Base-by-base conservation (phyloP, 1,139 yeast genomes). In the Magnusiomyces suaveolens region DNA sequence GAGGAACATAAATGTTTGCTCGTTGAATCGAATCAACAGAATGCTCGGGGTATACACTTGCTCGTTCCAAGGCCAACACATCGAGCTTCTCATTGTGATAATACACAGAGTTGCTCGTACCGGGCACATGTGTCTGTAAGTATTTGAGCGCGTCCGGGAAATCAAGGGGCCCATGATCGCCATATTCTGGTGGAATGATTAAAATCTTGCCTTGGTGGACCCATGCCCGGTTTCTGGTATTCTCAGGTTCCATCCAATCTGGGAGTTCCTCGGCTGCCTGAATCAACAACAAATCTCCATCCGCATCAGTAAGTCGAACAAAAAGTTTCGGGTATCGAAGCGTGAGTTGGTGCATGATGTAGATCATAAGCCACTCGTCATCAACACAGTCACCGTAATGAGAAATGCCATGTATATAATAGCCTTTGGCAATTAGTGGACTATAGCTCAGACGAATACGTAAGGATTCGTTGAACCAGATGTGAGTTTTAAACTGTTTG, bases 391-490 rank as follows among this genome's bases (percentile, higher is more conserved):
- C 53, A 12, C 52, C 52, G 25, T 39, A 51, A 12, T 43, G 38
- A 3, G 58, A 52, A 25, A 53, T 49, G n/a, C 56, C 54, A 43
- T 56, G 54, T n/a, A 55, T 23, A 32, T 46, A 55, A 16, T 43
- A 50, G 12, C 12, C 12, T 3, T 54, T 55, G 2, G 12, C 16
- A 18, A 14, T 32, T 4, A 6, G 24, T 10, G 12, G 14, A 43
- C 53, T 46, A 26, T 43, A 49, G 2, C 51, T 33, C 18, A 54
- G 29, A 24, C 57, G 25, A 3, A 46, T 33, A 3, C 43, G 26
- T 14, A 46, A 41, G 16, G 48, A 38, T n/a, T 46, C 52, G 1
- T 47, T 18, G 38, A 49, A 51, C 57, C 57, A 54, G 14, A 52
- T 49, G 48, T 52, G 38, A 14, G 48, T 50, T 32, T 38, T 38